These are phyloP conservation scores for Crithidia fasciculata DNA, from an alignment of 208 protist species.

Conservation along the genomic window DNA sequence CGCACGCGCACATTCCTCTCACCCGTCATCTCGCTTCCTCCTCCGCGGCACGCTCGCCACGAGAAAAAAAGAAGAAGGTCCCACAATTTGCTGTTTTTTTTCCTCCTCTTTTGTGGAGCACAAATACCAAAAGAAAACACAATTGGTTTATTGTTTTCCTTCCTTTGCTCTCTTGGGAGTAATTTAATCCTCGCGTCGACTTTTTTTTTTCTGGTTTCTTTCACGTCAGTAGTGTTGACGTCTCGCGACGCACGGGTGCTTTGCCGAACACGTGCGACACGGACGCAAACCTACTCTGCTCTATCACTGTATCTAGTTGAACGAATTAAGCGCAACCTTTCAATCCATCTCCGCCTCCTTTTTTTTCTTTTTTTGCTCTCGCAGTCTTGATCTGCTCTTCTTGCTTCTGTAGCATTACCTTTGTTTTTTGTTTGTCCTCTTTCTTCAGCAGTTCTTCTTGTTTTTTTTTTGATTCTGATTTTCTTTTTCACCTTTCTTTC, in stretches of 20 bases:
- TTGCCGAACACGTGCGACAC: too few species aligned
- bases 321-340: background rate
- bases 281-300: too few species aligned
- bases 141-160: background rate
- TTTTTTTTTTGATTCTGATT: conserved; percentile 1
- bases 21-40: too few species aligned
- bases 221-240: background rate
- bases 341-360: background rate
- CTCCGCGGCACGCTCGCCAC: too few species aligned
- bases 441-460: background rate
- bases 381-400: conserved; percentile 6
- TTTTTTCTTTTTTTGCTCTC: conserved; percentile 5
- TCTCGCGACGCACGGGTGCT: too few species aligned
- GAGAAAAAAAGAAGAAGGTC: too few species aligned
- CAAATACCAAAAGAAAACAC: background rate
- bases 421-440: conserved; percentile 3
- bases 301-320: too few species aligned
- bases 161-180: background rate
- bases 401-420: background rate
- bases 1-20: too few species aligned
- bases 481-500: background rate
- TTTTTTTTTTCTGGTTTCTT: conserved; percentile 3
- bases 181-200: background rate
- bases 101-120: background rate
- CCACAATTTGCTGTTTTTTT: conserved; percentile 4